phyloP scores from a whole-genome alignment of 495 filamentous ascomycete species.

The Aspergillus sclerotiicarbonarius region DNA sequence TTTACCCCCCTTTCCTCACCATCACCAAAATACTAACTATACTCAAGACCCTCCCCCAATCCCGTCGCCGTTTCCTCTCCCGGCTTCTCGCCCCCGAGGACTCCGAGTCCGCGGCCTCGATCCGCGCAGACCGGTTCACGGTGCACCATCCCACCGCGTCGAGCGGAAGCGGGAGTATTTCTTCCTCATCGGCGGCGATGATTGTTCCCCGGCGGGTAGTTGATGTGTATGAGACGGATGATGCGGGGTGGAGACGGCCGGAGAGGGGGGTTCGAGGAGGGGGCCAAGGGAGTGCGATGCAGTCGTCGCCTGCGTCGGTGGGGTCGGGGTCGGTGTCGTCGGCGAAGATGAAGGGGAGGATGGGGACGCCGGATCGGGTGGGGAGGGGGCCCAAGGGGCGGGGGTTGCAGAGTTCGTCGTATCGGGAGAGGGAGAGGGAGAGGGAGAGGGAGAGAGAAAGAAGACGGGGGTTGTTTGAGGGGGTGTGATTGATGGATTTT shows the following conservation, averaged over 20 bases:
- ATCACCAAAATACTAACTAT: slow-evolving; percentile 5
- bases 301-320: background rate
- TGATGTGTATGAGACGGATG: slow-evolving; percentile 24
- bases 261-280: background rate
- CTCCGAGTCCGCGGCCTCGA: slow-evolving; percentile 25
- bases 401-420: slow-evolving; percentile 1
- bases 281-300: background rate
- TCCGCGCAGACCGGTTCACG: slow-evolving; percentile 30
- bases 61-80: slow-evolving; percentile 37
- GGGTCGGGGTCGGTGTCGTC: slow-evolving; percentile 9
- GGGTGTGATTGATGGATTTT: background rate
- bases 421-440: slow-evolving; percentile 18
- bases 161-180: background rate
- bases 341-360: slow-evolving; percentile 12
- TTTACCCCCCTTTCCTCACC: background rate
- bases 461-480: slow-evolving; percentile 7
- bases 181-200: background rate
- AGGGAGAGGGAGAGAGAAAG: slow-evolving; percentile 17
- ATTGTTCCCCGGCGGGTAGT: slow-evolving; percentile 16
- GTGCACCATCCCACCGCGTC: slow-evolving; percentile 10
- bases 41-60: slow-evolving; percentile 38
- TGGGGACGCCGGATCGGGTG: slow-evolving; percentile 13
- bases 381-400: slow-evolving; percentile 12
- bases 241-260: slow-evolving; percentile 22
- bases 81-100: slow-evolving; percentile 35